These are phyloP conservation scores for Themeda triandra DNA, from an alignment of 176 grass and related monocot genomes.

Conservation along the genomic window DNA sequence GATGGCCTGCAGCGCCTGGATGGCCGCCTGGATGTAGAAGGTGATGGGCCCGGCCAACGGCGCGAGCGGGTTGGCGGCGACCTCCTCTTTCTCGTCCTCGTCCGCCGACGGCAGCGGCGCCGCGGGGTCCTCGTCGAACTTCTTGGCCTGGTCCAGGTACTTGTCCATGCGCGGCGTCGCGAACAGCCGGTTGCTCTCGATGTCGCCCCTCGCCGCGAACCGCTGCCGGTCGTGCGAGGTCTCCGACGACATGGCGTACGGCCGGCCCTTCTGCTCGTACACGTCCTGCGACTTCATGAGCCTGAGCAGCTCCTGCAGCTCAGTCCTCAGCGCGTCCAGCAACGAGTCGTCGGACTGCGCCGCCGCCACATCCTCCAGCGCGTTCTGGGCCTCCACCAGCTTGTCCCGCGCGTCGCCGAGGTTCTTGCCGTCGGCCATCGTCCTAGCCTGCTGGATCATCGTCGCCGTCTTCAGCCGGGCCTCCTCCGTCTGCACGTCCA, in stretches of 20 bases:
- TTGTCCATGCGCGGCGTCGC: conserved; percentile 23
- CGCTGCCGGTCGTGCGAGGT: not conserved
- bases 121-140: not conserved
- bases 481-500: not conserved
- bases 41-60: not conserved
- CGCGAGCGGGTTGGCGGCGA: not conserved
- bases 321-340: not conserved
- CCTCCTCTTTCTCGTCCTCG: not conserved
- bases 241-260: conserved; percentile 4
- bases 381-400: conserved; percentile 29
- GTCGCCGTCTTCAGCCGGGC: not conserved
- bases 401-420: conserved; percentile 7
- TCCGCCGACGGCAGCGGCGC: not conserved
- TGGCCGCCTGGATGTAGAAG: not conserved
- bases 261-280: not conserved
- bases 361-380: conserved; percentile 17
- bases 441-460: not conserved
- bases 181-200: not conserved
- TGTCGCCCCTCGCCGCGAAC: not conserved
- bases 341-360: not conserved
- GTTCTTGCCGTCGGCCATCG: not conserved
- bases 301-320: conserved; percentile 3
- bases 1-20: not conserved
- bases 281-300: conserved; percentile 3
- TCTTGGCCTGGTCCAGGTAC: not conserved